Evolutionary conservation across 768 basidiomycete species (phyloP), one percentile per base, ranked within the genome.

Genomic region (Russula lepida): DNA sequence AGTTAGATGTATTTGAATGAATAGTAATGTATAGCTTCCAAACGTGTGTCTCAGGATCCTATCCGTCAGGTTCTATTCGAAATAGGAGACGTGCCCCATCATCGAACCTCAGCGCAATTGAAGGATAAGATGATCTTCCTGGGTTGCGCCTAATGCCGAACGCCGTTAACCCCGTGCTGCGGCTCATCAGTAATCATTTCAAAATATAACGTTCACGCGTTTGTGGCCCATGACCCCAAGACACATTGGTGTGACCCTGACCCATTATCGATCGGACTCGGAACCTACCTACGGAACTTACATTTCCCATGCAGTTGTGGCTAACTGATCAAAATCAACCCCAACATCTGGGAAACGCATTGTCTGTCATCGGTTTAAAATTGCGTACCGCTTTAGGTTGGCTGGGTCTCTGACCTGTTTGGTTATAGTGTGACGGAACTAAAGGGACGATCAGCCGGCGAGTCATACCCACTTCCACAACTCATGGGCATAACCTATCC

Each of bases 221-320:
- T 32, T 58, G 50, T 52, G 50, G 58, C 50, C 49, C 49, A 43
- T 33, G 49, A 23, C 50, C 51, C 43, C 57, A 52, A 44, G 32
- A 41, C 41, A 6, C 23, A 43, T 51, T 30, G n/a, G 47, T 28
- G n/a, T 44, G 28, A 41, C 49, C 49, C 54, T 44, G 28, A 41
- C 49, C 49, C 54, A 51, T 52, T 57, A 62, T 62, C 60, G 60
- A 62, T 62, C 60, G 56, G 35, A 39, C 49, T 33, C 60, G 55
- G 55, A 57, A 46, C 47, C 41, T 43, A 50, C 49, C 39, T 30
- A 28, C 39, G n/a, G n/a, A 43, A 9, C n/a, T 43, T 43, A 43
- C 41, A n/a, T 43, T 21, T 32, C 30, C 60, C 19, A 51, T 57
- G 50, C 27, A 35, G 33, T 30, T 33, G 50, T 62, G 50, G 33